Conservation (phyloP, 768 basidiomycete species). For the Suillus spraguei region DNA sequence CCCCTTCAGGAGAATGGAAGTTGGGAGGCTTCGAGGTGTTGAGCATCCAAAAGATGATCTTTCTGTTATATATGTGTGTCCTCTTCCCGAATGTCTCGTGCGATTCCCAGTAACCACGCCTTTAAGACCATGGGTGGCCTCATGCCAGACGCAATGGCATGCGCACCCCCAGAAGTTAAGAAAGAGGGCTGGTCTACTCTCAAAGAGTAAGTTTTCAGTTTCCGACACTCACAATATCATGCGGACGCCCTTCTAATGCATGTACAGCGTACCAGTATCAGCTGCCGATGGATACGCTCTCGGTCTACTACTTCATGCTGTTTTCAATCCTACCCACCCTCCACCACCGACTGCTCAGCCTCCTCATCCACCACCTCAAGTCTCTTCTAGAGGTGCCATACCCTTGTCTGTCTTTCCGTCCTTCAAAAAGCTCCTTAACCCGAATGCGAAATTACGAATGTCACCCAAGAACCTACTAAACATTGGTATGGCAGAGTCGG, state of each 20-base stretch:
- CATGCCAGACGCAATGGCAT: conserved; percentile 60
- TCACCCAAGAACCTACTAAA: conserved; percentile 78
- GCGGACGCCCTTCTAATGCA: conserved; percentile 3
- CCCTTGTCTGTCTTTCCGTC: conserved; percentile 73
- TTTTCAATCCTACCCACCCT: conserved; percentile 87
- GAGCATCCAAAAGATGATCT: conserved; percentile 77
- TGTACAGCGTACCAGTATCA: conserved; percentile 49
- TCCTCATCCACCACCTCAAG: conserved; percentile 77
- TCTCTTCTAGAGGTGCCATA: conserved; percentile 76
- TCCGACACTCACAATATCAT: not conserved
- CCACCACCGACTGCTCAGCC: conserved; percentile 66
- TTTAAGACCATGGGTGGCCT: conserved; percentile 66
- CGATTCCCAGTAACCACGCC: conserved; percentile 13
- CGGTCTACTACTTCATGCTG: conserved; percentile 79
- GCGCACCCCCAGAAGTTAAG: conserved; percentile 85
- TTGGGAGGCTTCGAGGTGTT: conserved; percentile 92
- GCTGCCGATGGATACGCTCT: conserved; percentile 87
- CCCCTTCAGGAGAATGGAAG: conserved; percentile 95
- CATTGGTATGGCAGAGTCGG: conserved; percentile 70
- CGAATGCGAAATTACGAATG: conserved; percentile 80
- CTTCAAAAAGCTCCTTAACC: conserved; percentile 89
- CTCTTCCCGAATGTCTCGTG: not conserved
- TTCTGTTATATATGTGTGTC: conserved; percentile 78
- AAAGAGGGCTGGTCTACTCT: conserved; percentile 82
- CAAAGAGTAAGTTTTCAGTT: conserved; percentile 65